Conservation (phyloP, 1,139 yeast species). For the Geotrichum candidum region DNA sequence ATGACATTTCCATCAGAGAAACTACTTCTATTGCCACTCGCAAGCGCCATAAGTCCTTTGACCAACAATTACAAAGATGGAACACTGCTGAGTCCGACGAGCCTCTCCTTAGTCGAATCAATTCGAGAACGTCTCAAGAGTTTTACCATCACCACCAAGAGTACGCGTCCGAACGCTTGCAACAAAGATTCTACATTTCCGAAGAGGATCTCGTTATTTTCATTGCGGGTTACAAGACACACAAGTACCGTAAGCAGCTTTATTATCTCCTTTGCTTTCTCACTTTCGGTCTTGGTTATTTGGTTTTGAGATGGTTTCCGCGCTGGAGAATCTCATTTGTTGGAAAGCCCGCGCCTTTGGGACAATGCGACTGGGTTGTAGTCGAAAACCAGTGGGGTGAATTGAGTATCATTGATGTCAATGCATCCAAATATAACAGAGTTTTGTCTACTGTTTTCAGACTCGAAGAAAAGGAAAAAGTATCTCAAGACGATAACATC, state of each 20-base stretch:
- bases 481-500: slow-evolving; percentile 14
- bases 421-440: slow-evolving; percentile 58
- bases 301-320: slow-evolving; percentile 82
- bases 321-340: slow-evolving; percentile 58
- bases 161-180: slow-evolving; percentile 39
- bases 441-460: slow-evolving; percentile 63
- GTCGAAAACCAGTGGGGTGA: slow-evolving; percentile 93
- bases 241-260: slow-evolving; percentile 41
- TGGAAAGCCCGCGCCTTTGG: slow-evolving; percentile 66
- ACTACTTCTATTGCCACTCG: slow-evolving; percentile 7
- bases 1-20: slow-evolving; percentile 2
- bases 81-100: slow-evolving; percentile 19
- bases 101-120: slow-evolving; percentile 19
- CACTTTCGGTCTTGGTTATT: slow-evolving; percentile 67
- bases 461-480: slow-evolving; percentile 26
- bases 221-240: slow-evolving; percentile 77
- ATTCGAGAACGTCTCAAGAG: slow-evolving; percentile 13
- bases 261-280: slow-evolving; percentile 52
- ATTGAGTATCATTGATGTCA: slow-evolving; percentile 53
- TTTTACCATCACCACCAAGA: background rate
- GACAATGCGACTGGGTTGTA: slow-evolving; percentile 86
- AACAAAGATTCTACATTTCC: slow-evolving; percentile 84
- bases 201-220: slow-evolving; percentile 94
- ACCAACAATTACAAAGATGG: slow-evolving; percentile 18
- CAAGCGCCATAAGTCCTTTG: slow-evolving; percentile 15